These are phyloP conservation scores for Rhododendron vialii DNA, from an alignment of 148 eudicot species.

Conservation along the genomic window DNA sequence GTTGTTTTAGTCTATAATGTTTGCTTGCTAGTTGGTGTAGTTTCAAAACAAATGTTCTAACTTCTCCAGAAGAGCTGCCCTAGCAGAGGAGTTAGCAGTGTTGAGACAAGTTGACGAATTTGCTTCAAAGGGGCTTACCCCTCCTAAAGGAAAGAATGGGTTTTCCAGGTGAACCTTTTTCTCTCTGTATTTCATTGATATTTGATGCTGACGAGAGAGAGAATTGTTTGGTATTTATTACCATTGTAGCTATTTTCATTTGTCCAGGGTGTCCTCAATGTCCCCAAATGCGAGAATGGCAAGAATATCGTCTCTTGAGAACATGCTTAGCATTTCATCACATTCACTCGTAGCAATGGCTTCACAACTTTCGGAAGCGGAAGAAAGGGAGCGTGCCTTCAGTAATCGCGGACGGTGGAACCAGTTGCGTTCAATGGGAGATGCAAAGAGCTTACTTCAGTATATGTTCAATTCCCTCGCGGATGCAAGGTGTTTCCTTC, in stretches of 20 bases:
- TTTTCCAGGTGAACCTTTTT: constrained; percentile 54
- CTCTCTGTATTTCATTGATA: background rate
- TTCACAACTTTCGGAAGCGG: constrained; percentile 99
- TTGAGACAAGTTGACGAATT: constrained; percentile 88
- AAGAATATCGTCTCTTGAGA: constrained; percentile 90
- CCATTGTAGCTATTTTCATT: background rate
- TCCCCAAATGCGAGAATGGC: constrained; percentile 93
- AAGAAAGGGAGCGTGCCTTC: constrained; percentile 87
- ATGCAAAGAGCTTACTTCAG: constrained; percentile 82
- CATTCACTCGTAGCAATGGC: constrained; percentile 98
- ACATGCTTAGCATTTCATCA: constrained; percentile 87
- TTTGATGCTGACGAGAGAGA: background rate
- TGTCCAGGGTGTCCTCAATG: constrained; percentile 73
- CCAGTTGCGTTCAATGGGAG: constrained; percentile 94
- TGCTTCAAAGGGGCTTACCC: constrained; percentile 81
- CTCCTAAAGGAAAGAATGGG: constrained; percentile 91
- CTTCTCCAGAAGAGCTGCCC: constrained; percentile 82
- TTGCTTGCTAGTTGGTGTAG: background rate
- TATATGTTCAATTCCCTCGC: constrained; percentile 85
- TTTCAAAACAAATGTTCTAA: constrained; percentile 7
- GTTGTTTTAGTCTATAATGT: background rate
- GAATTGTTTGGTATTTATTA: background rate
- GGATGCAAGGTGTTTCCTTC: constrained; percentile 60
- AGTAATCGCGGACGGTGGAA: constrained; percentile 86
- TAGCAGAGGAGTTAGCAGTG: constrained; percentile 93